phyloP scores from a whole-genome alignment of 2,329 filamentous ascomycete species.

The Talaromyces sp. region DNA sequence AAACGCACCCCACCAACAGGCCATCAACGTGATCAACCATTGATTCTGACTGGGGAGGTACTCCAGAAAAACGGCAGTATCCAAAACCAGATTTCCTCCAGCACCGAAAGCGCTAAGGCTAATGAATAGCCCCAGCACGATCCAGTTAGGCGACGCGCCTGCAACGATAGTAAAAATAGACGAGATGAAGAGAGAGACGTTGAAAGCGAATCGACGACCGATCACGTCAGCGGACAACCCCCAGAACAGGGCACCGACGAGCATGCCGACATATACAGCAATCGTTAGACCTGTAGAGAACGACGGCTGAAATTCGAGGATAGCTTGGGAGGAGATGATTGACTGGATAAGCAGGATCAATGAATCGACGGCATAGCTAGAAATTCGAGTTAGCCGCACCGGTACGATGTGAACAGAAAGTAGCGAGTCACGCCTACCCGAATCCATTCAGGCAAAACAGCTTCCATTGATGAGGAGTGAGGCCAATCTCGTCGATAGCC shows the following conservation, averaged over 20 bases:
- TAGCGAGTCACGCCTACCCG: conserved; percentile 36
- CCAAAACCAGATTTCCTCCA: conserved; percentile 62
- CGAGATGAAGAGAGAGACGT: conserved; percentile 62
- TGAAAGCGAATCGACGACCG: conserved; percentile 66
- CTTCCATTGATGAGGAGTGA: conserved; percentile 55
- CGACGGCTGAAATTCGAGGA: conserved; percentile 28
- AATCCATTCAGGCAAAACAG: conserved; percentile 61
- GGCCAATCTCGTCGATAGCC: conserved; percentile 54
- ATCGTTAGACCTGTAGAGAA: conserved; percentile 37
- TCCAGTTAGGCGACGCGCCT: conserved; percentile 65
- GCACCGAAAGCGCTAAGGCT: conserved; percentile 62
- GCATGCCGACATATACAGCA: conserved; percentile 42
- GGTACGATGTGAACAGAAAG: background rate
- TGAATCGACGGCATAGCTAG: conserved; percentile 32
- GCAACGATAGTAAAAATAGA: conserved; percentile 62
- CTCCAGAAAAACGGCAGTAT: conserved; percentile 59
- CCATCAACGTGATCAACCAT: conserved; percentile 51
- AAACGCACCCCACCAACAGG: conserved; percentile 31
- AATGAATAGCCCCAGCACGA: conserved; percentile 61
- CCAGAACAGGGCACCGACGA: conserved; percentile 59
- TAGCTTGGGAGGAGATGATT: conserved; percentile 29
- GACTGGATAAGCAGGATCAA: conserved; percentile 38
- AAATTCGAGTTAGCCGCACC: background rate
- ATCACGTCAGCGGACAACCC: conserved; percentile 65
- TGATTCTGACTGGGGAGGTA: conserved; percentile 58